Base-by-base conservation (phyloP, 345 rosid species). In the Noccaea caerulescens region DNA sequence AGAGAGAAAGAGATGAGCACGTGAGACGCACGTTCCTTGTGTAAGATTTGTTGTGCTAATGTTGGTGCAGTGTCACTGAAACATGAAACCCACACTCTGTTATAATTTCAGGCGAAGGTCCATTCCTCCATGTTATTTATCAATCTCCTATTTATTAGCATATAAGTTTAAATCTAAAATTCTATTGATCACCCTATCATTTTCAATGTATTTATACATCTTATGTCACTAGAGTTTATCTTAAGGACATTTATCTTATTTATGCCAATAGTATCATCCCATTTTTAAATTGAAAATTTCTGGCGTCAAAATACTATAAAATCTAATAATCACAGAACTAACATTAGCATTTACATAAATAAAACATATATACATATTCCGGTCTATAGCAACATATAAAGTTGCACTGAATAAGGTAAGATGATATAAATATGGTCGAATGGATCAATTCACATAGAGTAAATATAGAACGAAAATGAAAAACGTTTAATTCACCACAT, bases 11-110 rank as follows among this genome's bases (percentile, higher is more conserved):
- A 50, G 46, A 74, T 55, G 46, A 46, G 27, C 75, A 69, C 79
- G 74, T 76, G 71, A 69, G 46, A n/a, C 5, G 36, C 80, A 70
- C 80, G 76, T 76, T 27, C 23, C 18, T 36, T 64, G 76, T 51
- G 80, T 76, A 76, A 76, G 80, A 64, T 47, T 57, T 70, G 76
- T 76, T 62, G 75, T 56, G 65, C 56, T 60, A 2, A 54, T 75
- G 79, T 76, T 63, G 62, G 67, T 50, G 80, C 72, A 76, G 71
- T 49, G 80, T 71, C 76, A 56, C 67, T 50, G 76, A 64, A 50
- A 76, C 75, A 69, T 76, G 75, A 63, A 76, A 55, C 76, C 62
- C 68, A 63, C 61, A 56, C 67, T 76, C 5, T 42, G 36, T 76
- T 65, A 64, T 51, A 64, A 57, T 76, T 65, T 58, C 72, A 76